Base-by-base conservation (phyloP, 306 rosid genomes). In the Coriaria nepalensis region DNA sequence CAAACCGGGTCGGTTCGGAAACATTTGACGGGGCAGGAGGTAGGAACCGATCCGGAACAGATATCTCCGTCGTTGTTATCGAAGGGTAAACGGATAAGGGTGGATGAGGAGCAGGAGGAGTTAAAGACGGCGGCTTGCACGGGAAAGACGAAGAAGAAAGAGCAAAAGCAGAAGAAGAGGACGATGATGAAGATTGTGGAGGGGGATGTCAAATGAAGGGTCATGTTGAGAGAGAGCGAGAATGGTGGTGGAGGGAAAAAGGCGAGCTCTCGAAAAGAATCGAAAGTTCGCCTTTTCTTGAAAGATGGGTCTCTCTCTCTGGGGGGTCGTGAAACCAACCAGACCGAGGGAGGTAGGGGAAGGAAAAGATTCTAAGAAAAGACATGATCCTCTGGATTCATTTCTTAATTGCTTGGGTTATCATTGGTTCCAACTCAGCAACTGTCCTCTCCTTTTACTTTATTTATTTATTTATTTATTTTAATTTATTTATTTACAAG, bases 1-100 rank as follows among this genome's bases (percentile, higher is more conserved):
- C 95, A 88, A n/a, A 84, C 97, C 0, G 97, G 97, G 58, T 88
- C 73, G 5, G 97, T 51, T 11, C 95, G 62, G 5, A 88, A 88
- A 61, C 97, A 88, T 6, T 62, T 81, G 0, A 84, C 82, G 4
- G 97, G 97, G 37, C 97, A 88, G 13, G 64, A 57, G 2, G 68
- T 0, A 6, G 68, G 68, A 4, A n/a, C 4, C 2, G 53, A 6
- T 6, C 36, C 68, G 8, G 63, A 44, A 47, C 96, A 87, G 45
- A 60, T 54, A 36, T 72, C 73, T 7, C 46, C 63, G 5, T 33
- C 45, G 65, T 33, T n/a, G 4, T 40, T 29, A 43, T 4, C 69
- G 6, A 76, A 78, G 1, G 81, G 88, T 14, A 78, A 55, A 6
- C 60, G 71, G 50, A 74, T 43, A 1, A 20, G 29, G 3, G 29